Evolutionary conservation across 1,139 yeast species (phyloP), one percentile per base, ranked within the genome.

Genomic region (Zhuliangozyma parablackwelliae): DNA sequence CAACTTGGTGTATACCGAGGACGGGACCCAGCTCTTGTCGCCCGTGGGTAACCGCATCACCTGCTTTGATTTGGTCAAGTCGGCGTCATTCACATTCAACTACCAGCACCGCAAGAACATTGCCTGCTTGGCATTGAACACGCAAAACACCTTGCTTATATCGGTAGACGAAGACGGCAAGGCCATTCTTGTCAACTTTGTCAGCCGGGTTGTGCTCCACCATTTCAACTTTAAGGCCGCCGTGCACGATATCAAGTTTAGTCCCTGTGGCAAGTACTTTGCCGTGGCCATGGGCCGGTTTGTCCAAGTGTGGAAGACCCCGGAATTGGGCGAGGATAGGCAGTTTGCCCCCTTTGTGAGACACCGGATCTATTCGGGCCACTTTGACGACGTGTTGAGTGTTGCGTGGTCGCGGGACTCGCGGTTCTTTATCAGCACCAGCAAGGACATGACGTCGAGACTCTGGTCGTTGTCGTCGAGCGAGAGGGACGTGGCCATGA

Each of bases 291-390:
- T 81, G 29, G 90, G 87, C 6, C 68, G 95, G 49, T 83, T 85
- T 42, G 65, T 92, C 21, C 97, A 94, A 57, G 85, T 92, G 10
- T 92, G 99, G 99, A 82, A 79, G 51, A 88, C 97, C 1, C 97
- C 97, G 0, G 81, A 78, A 36, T 69, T 72, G 28, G 65, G 78
- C 2, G 86, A 82, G 49, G 82, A 77, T 45, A 71, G 95, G 46
- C 97, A 89, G 57, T 92, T 94, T 72, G 94, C 96, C 1, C 99
- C 98, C 11, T 94, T 92, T 62, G 85, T 92, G 30, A 82, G 95
- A 47, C 89, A 87, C 59, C 72, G 96, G 51, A 77, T 86, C 6
- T 89, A 89, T 52, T 88, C 97, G 2, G 99, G 98, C 23, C 98
- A 92, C 63, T 89, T 82, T 57, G 81, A 82, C 36, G 95, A 87